Conservation (phyloP, 2,329 filamentous ascomycete genomes). For the Claviceps monticola region DNA sequence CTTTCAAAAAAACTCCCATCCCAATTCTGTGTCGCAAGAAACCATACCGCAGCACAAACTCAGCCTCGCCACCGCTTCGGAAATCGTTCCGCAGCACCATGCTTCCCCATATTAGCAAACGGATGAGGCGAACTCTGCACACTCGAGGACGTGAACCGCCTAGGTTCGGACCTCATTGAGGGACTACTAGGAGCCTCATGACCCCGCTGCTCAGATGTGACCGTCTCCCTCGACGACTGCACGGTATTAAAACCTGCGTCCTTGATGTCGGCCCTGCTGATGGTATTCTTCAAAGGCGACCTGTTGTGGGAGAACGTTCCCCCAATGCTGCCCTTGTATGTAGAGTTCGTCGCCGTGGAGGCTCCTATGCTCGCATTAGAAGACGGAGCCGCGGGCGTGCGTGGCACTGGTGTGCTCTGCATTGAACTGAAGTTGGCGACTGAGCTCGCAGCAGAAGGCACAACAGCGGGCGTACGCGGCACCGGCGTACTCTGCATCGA, state of each 20-base stretch:
- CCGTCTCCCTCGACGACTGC: slow-evolving; percentile 48
- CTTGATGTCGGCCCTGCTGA: slow-evolving; percentile 45
- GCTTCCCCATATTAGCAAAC: slow-evolving; percentile 23
- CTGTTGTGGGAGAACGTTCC: slow-evolving; percentile 69
- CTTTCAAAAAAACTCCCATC: background rate
- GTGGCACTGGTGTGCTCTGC: background rate
- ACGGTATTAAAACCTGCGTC: slow-evolving; percentile 29
- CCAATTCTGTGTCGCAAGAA: background rate
- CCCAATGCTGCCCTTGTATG: slow-evolving; percentile 53
- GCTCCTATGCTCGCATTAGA: slow-evolving; percentile 9
- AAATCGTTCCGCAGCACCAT: slow-evolving; percentile 27
- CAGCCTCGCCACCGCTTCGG: slow-evolving; percentile 13
- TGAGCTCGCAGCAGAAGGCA: slow-evolving; percentile 10
- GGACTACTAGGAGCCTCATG: slow-evolving; percentile 26
- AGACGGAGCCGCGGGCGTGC: slow-evolving; percentile 13
- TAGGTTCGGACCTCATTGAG: slow-evolving; percentile 21
- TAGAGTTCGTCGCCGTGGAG: slow-evolving; percentile 13
- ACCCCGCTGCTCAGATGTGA: slow-evolving; percentile 38
- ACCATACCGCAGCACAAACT: background rate
- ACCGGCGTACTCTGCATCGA: background rate
- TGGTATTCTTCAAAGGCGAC: slow-evolving; percentile 70
- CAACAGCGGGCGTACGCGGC: slow-evolving; percentile 11
- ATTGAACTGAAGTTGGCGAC: slow-evolving; percentile 2
- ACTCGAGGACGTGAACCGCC: slow-evolving; percentile 13
- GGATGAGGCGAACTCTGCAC: slow-evolving; percentile 20